Evolutionary conservation across 352 stramenopile species (phyloP), one percentile per base, ranked within the genome.

Genomic region (Halophytophthora batemanensis): DNA sequence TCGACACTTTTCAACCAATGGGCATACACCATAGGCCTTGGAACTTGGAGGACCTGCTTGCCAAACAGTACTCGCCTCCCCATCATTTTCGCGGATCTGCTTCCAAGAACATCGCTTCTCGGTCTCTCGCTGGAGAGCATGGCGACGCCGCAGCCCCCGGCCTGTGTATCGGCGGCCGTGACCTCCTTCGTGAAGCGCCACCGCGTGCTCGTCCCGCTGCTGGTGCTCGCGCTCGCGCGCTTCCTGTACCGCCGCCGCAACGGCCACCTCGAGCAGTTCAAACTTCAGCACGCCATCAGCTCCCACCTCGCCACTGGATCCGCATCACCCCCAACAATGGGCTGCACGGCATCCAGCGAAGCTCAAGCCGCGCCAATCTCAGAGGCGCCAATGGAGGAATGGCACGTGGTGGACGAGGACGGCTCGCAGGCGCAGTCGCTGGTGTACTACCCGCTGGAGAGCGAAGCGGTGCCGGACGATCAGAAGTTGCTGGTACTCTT

Each of bases 401-500:
- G 77, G 77, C 47, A 74, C 42, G 55, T 82, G 22, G 56, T 85
- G 23, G 41, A 47, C 2, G 34, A 59, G 15, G 69, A 83, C 42
- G 73, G 71, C n/a, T 60, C 55, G 8, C 59, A 71, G 40, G 56
- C 57, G 6, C 58, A 63, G 36, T 87, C 77, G 49, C 53, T 87
- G 28, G 77, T 78, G 31, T 83, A 74, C 42, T 71, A 77, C 21
- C 46, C 50, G 1, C 52, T 45, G 22, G 18, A 69, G 29, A 22
- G 28, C n/a, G 18, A 28, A 2, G 46, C 41, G 12, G 3, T 15
- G 12, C 6, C 41, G 13, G n/a, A 56, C 17, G 29, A 6, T 12
- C 28, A 61, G 42, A 74, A 86, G 10, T 45, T 69, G 28, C 59
- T 88, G 33, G 71, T 90, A 50, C 60, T 88, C 12, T 55, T 90